Percentiles rank a stretch among this genome's conserved stretches.
Evolutionary conservation across 1,284 basidiomycete genomes (phyloP).

Genomic region (Cryptococcus hybrid): DNA sequence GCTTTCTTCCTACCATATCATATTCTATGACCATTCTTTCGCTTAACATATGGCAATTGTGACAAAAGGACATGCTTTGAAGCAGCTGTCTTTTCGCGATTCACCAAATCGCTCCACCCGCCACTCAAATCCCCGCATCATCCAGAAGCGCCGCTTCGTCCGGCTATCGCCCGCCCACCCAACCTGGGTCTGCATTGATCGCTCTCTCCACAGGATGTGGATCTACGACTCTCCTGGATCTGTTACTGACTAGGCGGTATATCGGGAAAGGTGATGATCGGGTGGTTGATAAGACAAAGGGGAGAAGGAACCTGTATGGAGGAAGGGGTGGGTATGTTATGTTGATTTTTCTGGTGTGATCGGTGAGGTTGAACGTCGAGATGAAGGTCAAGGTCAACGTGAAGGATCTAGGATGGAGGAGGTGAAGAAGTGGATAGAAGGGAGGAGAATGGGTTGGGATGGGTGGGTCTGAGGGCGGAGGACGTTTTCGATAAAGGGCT

Average conservation of each 20-base stretch:
- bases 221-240: conserved; percentile 38
- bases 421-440: conserved; percentile 20
- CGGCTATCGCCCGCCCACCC: conserved; percentile 23
- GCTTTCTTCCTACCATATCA: conserved; percentile 3
- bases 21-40: background rate
- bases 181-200: conserved; percentile 27
- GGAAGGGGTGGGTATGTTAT: conserved; percentile 38
- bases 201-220: conserved; percentile 44
- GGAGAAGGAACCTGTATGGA: conserved; percentile 37
- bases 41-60: background rate
- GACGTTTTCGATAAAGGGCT: conserved; percentile 30
- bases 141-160: conserved; percentile 3
- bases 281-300: conserved; percentile 27
- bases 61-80: conserved; percentile 32
- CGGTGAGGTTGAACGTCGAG: conserved; percentile 4
- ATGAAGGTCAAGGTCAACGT: no score
- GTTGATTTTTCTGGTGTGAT: conserved; percentile 41
- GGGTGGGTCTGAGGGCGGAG: conserved; percentile 36
- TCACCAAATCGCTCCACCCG: conserved; percentile 30
- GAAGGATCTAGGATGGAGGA: conserved; percentile 14
- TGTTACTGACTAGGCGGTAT: conserved; percentile 26
- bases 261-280: conserved; percentile 23
- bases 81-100: conserved; percentile 17
- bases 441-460: conserved; percentile 18
- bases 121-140: conserved; percentile 18